Evolutionary conservation across 1,284 basidiomycete species (phyloP), one percentile per base, ranked within the genome.

Genomic region (Thelephora terrestris): DNA sequence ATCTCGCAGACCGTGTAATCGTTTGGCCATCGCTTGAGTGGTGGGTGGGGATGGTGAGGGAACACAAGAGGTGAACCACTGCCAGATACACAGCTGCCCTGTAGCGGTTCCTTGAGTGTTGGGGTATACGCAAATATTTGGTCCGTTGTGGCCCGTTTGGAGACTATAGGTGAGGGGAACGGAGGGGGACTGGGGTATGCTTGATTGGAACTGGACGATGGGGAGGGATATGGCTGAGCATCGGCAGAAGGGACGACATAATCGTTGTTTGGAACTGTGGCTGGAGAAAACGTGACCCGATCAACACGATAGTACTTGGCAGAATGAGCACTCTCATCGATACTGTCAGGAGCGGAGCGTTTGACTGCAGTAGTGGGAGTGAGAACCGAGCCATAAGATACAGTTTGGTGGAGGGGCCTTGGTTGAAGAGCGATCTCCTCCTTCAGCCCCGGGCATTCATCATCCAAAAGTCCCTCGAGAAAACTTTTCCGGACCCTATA

Each of bases 1-100:
- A 83, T 67, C 57, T 83, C 79, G 47, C 68, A 70, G 14, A 83
- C 80, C 7, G 76, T 78, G 59, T 79, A 81, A 62, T 83, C 80
- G 57, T 82, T 80, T 38, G 80, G 80, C 81, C 81, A 83, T 12
- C 79, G 74, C 58, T 80, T 81, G 25, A 78, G 63, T 10, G 77
- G 77, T 2, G 75, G 73, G 55, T 76, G 73, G 0, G 73, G 68
- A 50, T 75, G 73, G 52, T 73, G 71, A 3, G 74, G 70, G 43
- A 76, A 65, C 7, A 70, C 57, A 2, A 62, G 52, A 34, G 60
- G 39, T 49, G 53, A 48, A 40, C 57, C 34, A n/a, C 24, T 52
- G 12, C 48, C 50, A 3, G 53, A 46, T 34, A 42, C 47, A 7
- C 49, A 49, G 16, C 39, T 47, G 42, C 46, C 47, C 12, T 17